Percentiles rank a stretch among this genome's conserved stretches.
phyloP scores from a whole-genome alignment of 192 early-diverging fungal genomes.

The Podochytrium sp. region DNA sequence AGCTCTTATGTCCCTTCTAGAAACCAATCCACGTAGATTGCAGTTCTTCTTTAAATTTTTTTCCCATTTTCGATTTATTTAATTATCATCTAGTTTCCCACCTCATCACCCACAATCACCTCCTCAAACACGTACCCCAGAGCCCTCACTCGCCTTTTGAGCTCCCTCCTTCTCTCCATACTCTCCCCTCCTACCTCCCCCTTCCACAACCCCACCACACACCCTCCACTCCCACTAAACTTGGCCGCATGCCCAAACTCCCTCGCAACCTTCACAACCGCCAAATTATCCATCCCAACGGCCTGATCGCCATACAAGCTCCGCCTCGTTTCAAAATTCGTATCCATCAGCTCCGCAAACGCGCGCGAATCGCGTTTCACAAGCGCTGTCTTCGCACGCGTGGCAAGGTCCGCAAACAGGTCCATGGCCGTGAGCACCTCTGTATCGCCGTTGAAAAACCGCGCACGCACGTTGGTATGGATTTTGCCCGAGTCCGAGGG shows the following conservation, averaged over 20 bases:
- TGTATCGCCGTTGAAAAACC: conserved; percentile 56
- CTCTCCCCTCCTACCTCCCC: conserved; percentile 9
- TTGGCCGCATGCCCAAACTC: conserved; percentile 57
- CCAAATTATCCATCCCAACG: conserved; percentile 53
- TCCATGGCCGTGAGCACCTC: conserved; percentile 61
- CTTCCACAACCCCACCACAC: conserved; percentile 56
- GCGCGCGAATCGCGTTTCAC: conserved; percentile 12
- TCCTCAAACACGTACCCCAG: conserved; percentile 29
- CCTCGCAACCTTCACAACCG: conserved; percentile 53
- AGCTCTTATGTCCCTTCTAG: too few relatives aligned
- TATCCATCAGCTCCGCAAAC: conserved; percentile 58
- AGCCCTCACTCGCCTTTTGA: conserved; percentile 15
- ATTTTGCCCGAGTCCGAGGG: conserved; percentile 66
- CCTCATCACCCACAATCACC: background rate
- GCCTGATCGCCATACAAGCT: conserved; percentile 54
- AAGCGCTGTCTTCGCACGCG: conserved; percentile 41
- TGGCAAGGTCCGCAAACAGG: conserved; percentile 48
- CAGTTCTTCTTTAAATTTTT: too few relatives aligned
- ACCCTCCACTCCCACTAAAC: conserved; percentile 64
- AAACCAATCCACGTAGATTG: too few relatives aligned
- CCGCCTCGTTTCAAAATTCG: conserved; percentile 59
- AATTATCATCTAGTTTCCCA: too few relatives aligned
- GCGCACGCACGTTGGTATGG: conserved; percentile 54
- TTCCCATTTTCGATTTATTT: too few relatives aligned
- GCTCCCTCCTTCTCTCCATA: conserved; percentile 3